Evolutionary conservation across 2,329 filamentous ascomycete species (phyloP).

Genomic region (Fusarium cicatricum): DNA sequence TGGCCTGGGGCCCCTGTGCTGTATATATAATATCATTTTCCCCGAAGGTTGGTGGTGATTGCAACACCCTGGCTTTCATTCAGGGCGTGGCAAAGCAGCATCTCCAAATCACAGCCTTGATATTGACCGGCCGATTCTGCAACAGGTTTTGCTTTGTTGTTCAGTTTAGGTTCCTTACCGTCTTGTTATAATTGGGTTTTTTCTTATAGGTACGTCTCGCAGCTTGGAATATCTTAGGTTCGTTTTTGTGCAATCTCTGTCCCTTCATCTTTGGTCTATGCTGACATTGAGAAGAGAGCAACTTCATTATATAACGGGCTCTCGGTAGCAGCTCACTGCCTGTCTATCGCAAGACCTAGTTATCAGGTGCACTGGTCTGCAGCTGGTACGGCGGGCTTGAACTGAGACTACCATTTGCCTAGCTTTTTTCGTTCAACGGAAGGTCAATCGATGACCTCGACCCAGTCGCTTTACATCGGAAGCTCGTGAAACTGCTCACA

Average conservation of each 20-base stretch:
- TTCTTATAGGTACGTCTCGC: too few species aligned
- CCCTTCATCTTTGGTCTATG: slow-evolving; percentile 9
- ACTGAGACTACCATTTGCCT: neutral
- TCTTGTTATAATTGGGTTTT: too few species aligned
- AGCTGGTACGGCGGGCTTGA: neutral
- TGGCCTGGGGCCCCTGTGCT: neutral
- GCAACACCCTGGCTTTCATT: neutral
- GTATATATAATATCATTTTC: slow-evolving; percentile 3
- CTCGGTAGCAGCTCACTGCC: slow-evolving; percentile 2
- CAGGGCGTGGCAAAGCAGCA: neutral
- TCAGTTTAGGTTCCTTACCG: too few species aligned
- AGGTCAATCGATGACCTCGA: neutral
- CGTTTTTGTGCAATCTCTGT: neutral
- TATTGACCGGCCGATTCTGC: neutral
- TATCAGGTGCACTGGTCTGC: slow-evolving; percentile 33
- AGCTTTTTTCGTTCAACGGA: neutral
- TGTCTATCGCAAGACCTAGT: slow-evolving; percentile 7
- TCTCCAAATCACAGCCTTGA: neutral
- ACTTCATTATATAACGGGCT: slow-evolving; percentile 3
- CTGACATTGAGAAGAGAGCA: slow-evolving; percentile 3
- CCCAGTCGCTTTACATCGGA: neutral
- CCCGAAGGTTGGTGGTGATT: slow-evolving; percentile 9
- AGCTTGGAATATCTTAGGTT: too few species aligned
- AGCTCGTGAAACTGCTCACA: neutral
- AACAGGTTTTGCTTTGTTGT: neutral